Base-by-base conservation (phyloP, 208 protist genomes). In the Crithidia brevicula region DNA sequence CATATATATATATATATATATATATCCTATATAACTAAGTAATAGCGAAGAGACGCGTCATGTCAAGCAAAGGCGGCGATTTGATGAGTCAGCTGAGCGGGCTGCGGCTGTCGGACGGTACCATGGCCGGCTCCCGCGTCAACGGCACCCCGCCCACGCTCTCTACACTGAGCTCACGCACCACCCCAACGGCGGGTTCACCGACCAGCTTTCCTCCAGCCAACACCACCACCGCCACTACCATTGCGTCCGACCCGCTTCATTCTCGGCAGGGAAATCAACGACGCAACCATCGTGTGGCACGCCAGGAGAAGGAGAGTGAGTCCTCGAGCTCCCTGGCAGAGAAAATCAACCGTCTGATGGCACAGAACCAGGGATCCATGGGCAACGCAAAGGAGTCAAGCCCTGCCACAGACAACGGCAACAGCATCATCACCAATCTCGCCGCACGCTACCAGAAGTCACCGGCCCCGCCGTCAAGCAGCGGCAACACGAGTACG, bases 41-140 rank as follows among this genome's bases (percentile, higher is more conserved):
- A 57, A 57, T 16, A 11, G 33, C 13, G 10, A 34, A 4, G 25
- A 33, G 7, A 56, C 38, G 20, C 36, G 22, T 22, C 52, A 70
- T 63, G 57, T 52, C 57, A 11, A 63, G 42, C 47, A 77, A 61
- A 59, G 61, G 18, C 50, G 34, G 54, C 46, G 59, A 74, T 58
- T 56, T 88, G 13, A 49, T 79, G 34, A 69, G 43, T 13, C 79
- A 85, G 56, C 76, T 88, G 28, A 72, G 74, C 7, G 63, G 71
- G 25, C 72, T 88, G 43, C 68, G 72, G 10, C 73, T 88, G 16
- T 83, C 76, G 45, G 73, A 85, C 50, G 83, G 83, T 50, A 62
- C 53, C 10, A 62, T 64, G 22, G 79, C 72, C 10, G 71, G 69
- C 30, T 62, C 43, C 11, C 71, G 70, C 15, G 15, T 83, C 3